phyloP scores from a whole-genome alignment of 306 rosid species.

The Cicer arietinum region DNA sequence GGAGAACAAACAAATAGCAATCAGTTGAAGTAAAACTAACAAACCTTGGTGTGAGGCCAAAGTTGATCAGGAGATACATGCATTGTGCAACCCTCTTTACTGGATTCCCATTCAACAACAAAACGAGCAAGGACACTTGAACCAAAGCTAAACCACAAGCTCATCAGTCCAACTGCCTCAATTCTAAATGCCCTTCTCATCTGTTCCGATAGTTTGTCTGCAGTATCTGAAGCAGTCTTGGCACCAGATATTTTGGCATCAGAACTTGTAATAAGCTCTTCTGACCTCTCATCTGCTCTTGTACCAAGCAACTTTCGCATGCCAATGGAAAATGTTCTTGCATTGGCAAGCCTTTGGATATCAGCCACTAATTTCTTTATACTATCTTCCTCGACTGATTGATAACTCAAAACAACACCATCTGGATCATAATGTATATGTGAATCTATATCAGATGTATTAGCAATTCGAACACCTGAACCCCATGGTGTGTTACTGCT shows the following conservation, averaged over 20 bases:
- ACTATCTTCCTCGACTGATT: conserved; percentile 90
- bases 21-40: conserved; percentile 36
- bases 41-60: conserved; percentile 99
- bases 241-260: conserved; percentile 68
- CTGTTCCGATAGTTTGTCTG: conserved; percentile 86
- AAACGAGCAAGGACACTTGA: conserved; percentile 91
- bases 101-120: conserved; percentile 99
- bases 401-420: conserved; percentile 95
- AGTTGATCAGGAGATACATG: conserved; percentile 98
- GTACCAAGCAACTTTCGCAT: conserved; percentile 93
- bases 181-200: conserved; percentile 91
- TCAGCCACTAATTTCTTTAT: conserved; percentile 91
- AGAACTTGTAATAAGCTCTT: conserved; percentile 62
- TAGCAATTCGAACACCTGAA: conserved; percentile 94
- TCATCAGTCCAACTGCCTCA: conserved; percentile 97
- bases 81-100: conserved; percentile 99
- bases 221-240: conserved; percentile 66
- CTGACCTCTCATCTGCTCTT: conserved; percentile 78
- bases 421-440: conserved; percentile 95
- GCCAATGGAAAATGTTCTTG: conserved; percentile 94
- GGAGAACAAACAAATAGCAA: conserved; percentile 33
- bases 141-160: conserved; percentile 99
- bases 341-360: conserved; percentile 93
- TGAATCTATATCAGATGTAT: conserved; percentile 92
- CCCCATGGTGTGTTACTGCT: conserved; percentile 86